Percentiles rank a stretch among this genome's conserved stretches.
phyloP scores from a whole-genome alignment of 2,329 filamentous ascomycete species.

The Fusarium chuoi region DNA sequence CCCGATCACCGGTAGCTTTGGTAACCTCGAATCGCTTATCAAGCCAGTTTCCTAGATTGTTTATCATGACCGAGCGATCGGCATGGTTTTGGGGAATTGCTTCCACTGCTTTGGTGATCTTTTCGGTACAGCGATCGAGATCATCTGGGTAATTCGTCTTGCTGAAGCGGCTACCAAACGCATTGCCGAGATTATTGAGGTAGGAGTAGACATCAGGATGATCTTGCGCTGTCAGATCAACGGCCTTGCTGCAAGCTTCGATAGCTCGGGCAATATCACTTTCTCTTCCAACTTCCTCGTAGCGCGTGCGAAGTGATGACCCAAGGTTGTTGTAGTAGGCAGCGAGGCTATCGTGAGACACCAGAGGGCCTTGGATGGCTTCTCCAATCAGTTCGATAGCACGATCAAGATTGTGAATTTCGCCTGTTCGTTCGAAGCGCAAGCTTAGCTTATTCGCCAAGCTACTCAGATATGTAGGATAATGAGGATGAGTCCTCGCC shows the following conservation, averaged over 20 bases:
- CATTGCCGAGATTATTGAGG: not conserved
- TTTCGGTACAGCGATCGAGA: not conserved
- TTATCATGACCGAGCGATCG: not conserved
- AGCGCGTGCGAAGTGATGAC: not conserved
- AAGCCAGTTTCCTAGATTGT: not conserved
- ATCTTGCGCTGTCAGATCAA: not conserved
- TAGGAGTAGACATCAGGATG: not conserved
- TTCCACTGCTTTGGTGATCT: not conserved
- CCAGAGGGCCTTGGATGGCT: not conserved
- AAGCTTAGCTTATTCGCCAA: not conserved
- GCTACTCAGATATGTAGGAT: not conserved
- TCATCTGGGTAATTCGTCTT: not conserved
- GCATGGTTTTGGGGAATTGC: not conserved
- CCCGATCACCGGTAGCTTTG: accelerated
- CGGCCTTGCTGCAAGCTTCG: not conserved
- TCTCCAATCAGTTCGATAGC: not conserved
- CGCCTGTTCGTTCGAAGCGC: not conserved
- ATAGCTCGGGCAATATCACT: not conserved
- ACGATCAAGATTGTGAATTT: accelerated
- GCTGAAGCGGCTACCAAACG: not conserved
- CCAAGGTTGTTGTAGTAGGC: not conserved
- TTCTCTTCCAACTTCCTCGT: not conserved
- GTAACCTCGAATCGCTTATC: not conserved
- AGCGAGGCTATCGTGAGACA: not conserved
- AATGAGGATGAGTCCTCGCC: not conserved